Base-by-base conservation (phyloP, 345 rosid genomes). In the Eucalyptus pauciflora region DNA sequence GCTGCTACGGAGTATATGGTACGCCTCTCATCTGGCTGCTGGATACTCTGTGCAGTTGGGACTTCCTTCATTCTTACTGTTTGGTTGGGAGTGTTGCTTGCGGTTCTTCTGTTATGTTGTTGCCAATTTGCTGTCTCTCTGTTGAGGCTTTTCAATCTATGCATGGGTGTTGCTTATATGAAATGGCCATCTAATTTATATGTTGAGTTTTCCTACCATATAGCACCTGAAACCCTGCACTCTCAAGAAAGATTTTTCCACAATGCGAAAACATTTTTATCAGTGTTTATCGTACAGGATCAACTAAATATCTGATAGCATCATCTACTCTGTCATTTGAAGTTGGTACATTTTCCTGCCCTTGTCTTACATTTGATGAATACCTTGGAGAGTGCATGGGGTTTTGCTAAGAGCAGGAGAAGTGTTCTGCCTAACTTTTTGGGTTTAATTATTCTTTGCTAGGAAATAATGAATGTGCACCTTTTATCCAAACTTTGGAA, bases 1-100 rank as follows among this genome's bases (percentile, higher is more conserved):
- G 97, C 97, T 52, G 90, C 94, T 80, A 93, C 93, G 37, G 90
- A 56, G 90, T 87, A 87, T 52, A 97, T 97, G 98, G 99, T 96
- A 90, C 87, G 79, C 24, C n/a, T 85, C 58, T 49, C 31, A 54
- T 88, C 71, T 25, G 80, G 64, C 56, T 14, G 43, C 88, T 16
- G 87, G 81, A 80, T 60, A 69, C 71, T 69, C 86, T 27, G 17
- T 46, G 89, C 31, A n/a, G 41, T 29, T 43, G 13, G 46, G 71
- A 50, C 85, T 90, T 89, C 48, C 45, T 50, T 14, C 22, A n/a
- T 13, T 33, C 76, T 87, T 49, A 50, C 64, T 16, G 31, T 24
- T 33, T 15, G 37, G 58, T 81, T 20, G 29, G 69, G 64, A 58
- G 56, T 33, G 67, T 88, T 50, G 43, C 52, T 27, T 54, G 54